Base-by-base conservation (phyloP, 352 stramenopile species). In the Globisporangium orthogonon region DNA sequence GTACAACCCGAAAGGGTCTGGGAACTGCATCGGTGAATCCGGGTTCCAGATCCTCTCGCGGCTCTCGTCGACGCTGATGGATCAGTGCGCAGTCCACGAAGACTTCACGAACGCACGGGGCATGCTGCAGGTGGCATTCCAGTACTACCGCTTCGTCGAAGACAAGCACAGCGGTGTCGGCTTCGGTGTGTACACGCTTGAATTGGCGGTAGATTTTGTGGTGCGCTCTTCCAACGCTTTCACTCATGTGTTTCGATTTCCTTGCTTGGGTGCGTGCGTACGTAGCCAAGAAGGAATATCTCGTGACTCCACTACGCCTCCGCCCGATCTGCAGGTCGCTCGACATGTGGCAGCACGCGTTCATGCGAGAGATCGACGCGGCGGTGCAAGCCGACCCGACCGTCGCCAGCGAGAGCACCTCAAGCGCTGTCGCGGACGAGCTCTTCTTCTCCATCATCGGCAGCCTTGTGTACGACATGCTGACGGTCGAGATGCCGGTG, bases 311-410 rank as follows among this genome's bases (percentile, higher is more conserved):
- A 1, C 52, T 94, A 39, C 74, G 78, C 7, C 59, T 72, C 10
- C 71, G 85, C 0, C 75, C 83, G 6, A 89, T 94, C 50, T 94
- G 81, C 30, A 60, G 80, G 18, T 91, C 78, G 10, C 67, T 94
- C 28, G 78, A 94, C 60, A 85, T 94, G 65, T 94, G 83, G 83
- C 83, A 94, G 45, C 83, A 94, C 56, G 83, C 81, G 3, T 91
- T 88, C 57, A 91, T 66, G 46, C 81, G 82, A 35, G 83, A 93
- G 50, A 81, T 91, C 50, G 80, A 91, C 54, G 63, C 65, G 3
- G 76, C 69, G 0, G 61, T 82, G 29, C 66, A 80, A 18, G 61
- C 66, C 7, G 69, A 87, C 37, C 68, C 74, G 14, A 61, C 50
- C 9, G 49, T 46, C 28, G 52, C 39, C 1, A 74, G 80, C 33